Base-by-base conservation (phyloP, 164 flowering plant genomes). In the Vitis rupestris region DNA sequence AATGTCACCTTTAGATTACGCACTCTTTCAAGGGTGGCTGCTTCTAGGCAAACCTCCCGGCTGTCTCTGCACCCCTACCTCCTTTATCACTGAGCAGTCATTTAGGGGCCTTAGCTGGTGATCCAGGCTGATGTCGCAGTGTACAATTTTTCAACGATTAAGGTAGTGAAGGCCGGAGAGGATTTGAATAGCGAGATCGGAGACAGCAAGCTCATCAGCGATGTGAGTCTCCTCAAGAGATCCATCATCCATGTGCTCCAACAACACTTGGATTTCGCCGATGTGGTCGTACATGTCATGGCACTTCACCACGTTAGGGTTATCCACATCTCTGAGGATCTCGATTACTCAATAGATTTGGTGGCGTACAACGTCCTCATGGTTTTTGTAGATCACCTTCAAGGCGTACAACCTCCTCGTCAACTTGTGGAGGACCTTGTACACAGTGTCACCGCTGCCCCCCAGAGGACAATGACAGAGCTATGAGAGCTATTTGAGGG, bases 341-440 rank as follows among this genome's bases (percentile, higher is more conserved):
- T 88, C 83, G 84, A 92, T 86, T 72, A 88, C 97, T 0, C 92
- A 84, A 67, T 84, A 77, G 87, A 94, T 94, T 92, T 92, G 97
- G 17, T 75, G 87, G 15, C 90, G 87, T 2, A 87, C 90, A 52
- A 83, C 47, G 50, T 92, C 98, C 1, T 90, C 97, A 76, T 88
- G 97, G 77, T 78, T 72, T 8, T 95, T 97, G 79, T 90, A 79
- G 63, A 94, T 94, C 1, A 94, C 97, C 66, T 94, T 94, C 49
- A 94, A 86, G 12, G 98, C 98, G 74, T 78, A 92, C 57, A 70
- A 7, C 10, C 57, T 76, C 12, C 72, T 65, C 16, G 90, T 82
- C 12, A 86, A 85, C 3, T 82, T 78, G 77, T 92, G 97, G 23
- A 79, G 59, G 10, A 90, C 98, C 72, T 87, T 87, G 85, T 90